A percentile compares a stretch with the other conserved stretches of the same genome.
Conservation (phyloP, 2,329 filamentous ascomycete genomes). For the Curvularia verruculosa region DNA sequence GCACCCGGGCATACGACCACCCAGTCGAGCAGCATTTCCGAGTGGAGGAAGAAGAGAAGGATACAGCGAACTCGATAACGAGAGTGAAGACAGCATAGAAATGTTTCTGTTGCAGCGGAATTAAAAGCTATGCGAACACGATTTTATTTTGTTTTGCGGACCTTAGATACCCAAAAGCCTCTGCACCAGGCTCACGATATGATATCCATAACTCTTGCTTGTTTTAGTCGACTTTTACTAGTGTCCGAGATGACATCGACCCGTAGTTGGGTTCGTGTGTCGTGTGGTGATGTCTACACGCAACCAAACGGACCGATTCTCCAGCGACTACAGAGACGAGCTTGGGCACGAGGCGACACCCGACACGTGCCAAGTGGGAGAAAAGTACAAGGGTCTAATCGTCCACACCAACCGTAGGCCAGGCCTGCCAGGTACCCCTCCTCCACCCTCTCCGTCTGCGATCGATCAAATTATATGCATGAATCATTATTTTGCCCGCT, state of each 20-base stretch:
- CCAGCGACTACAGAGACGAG: neutral
- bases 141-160: neutral
- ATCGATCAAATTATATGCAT: neutral
- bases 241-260: neutral
- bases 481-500: neutral
- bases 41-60: constrained; percentile 6
- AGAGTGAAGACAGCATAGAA: constrained; percentile 12
- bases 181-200: neutral
- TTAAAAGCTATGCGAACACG: neutral
- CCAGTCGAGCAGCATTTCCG: constrained; percentile 10
- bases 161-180: neutral
- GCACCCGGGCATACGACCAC: constrained; percentile 5
- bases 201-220: neutral
- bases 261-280: neutral
- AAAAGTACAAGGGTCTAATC: neutral
- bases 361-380: neutral
- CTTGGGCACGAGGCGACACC: neutral
- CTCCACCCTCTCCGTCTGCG: neutral
- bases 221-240: no score
- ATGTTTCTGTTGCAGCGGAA: constrained; percentile 13
- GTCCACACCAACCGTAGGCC: neutral
- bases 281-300: neutral
- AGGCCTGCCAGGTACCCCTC: neutral
- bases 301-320: neutral
- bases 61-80: constrained; percentile 8